Evolutionary conservation across 1,284 basidiomycete genomes (phyloP).

Genomic region (Lentinula novae-zelandiae): DNA sequence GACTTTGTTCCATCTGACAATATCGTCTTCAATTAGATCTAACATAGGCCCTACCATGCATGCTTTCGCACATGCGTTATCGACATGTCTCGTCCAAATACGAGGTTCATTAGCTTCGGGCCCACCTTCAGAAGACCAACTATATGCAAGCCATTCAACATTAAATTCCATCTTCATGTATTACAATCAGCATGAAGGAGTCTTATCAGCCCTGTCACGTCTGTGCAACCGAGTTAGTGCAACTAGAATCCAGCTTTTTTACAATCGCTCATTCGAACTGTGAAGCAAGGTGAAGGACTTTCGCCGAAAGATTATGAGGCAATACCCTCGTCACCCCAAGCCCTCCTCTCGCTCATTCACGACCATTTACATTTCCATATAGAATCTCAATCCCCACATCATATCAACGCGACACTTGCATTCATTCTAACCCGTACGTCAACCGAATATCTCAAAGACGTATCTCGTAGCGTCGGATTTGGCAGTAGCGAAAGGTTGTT

Average conservation of each 20-base stretch:
- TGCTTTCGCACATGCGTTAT: conserved; percentile 63
- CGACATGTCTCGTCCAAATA: conserved; percentile 48
- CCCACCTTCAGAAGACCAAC: conserved; percentile 27
- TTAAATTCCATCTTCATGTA: conserved; percentile 48
- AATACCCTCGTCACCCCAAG: conserved; percentile 39
- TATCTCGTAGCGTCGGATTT: conserved; percentile 59
- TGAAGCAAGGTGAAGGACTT: conserved; percentile 34
- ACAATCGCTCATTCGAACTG: neutral
- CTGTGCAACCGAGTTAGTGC: conserved; percentile 54
- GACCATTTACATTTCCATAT: conserved; percentile 47
- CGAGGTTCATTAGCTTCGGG: conserved; percentile 39
- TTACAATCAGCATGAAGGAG: conserved; percentile 48
- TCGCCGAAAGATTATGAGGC: conserved; percentile 38
- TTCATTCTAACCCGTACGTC: conserved; percentile 62
- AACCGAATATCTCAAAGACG: conserved; percentile 50
- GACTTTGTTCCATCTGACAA: neutral
- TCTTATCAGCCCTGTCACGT: conserved; percentile 45
- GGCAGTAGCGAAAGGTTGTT: conserved; percentile 35
- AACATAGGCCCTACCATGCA: conserved; percentile 42
- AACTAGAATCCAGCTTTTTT: neutral
- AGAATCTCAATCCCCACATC: conserved; percentile 42
- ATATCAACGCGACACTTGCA: conserved; percentile 50
- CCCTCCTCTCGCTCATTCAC: conserved; percentile 55
- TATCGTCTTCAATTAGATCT: neutral
- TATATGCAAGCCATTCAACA: conserved; percentile 18